A percentile compares a stretch with the other conserved stretches of the same genome.
Conservation (phyloP, 2,329 filamentous ascomycete species). For the Knufia fluminis region DNA sequence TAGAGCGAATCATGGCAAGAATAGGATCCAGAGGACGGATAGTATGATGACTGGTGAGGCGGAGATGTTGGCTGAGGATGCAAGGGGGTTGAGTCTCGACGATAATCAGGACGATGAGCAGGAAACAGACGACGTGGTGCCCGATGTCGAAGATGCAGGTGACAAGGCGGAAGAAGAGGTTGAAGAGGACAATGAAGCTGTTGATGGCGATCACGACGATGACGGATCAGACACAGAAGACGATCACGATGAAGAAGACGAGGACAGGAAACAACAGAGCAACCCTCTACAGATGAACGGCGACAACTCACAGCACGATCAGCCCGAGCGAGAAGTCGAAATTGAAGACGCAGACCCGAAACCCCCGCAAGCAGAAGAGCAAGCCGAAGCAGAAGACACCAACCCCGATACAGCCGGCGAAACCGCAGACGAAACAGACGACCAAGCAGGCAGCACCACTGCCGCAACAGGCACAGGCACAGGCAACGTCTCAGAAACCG, state of each 20-base stretch:
- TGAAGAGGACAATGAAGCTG: constrained; percentile 29
- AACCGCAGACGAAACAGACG: constrained; percentile 4
- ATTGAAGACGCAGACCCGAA: background rate
- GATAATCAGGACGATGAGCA: constrained; percentile 23
- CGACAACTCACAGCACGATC: constrained; percentile 26
- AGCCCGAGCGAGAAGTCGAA: constrained; percentile 10
- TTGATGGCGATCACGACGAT: constrained; percentile 25
- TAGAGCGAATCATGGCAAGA: constrained; percentile 68
- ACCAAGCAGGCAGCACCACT: background rate
- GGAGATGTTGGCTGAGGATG: constrained; percentile 21
- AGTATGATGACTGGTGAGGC: constrained; percentile 18
- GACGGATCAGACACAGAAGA: constrained; percentile 20
- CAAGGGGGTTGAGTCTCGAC: constrained; percentile 15
- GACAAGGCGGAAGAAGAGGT: constrained; percentile 25
- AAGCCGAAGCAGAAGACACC: constrained; percentile 15
- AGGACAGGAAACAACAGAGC: constrained; percentile 3
- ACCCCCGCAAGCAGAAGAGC: constrained; percentile 29
- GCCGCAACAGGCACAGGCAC: background rate
- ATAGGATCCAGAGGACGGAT: constrained; percentile 45
- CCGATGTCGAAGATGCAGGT: constrained; percentile 24
- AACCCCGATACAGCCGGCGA: constrained; percentile 10
- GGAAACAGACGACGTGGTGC: constrained; percentile 21
- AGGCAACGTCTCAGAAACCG: constrained; percentile 5
- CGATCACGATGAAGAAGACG: constrained; percentile 27
- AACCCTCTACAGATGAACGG: constrained; percentile 19